Percentiles rank a stretch among this genome's conserved stretches.
Evolutionary conservation across 352 stramenopile species (phyloP).

Genomic region (Hyphochytrium catenoides): DNA sequence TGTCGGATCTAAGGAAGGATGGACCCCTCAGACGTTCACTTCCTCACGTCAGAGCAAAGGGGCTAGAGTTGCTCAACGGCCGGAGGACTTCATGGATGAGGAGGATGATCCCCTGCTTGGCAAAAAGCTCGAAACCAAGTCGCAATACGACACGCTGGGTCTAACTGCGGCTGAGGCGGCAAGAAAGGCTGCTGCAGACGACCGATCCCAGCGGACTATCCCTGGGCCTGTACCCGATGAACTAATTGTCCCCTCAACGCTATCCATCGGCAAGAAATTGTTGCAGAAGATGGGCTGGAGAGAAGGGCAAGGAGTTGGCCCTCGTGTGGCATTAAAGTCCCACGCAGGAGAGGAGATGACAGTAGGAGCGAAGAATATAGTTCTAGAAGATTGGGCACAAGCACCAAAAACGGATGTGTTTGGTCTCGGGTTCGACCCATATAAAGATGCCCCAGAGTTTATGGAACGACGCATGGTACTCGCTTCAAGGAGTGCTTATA

Average conservation of each 20-base stretch:
- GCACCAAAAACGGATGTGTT: slow-evolving; percentile 42
- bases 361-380: slow-evolving; percentile 14
- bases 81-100: slow-evolving; percentile 82
- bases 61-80: slow-evolving; percentile 20
- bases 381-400: slow-evolving; percentile 21
- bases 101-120: slow-evolving; percentile 70
- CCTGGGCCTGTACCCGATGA: slow-evolving; percentile 30
- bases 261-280: slow-evolving; percentile 52
- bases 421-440: slow-evolving; percentile 47
- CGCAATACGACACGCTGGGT: slow-evolving; percentile 24
- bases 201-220: too few relatives aligned
- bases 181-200: slow-evolving; percentile 3
- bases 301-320: slow-evolving; percentile 59
- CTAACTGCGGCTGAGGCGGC: slow-evolving; percentile 7
- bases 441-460: slow-evolving; percentile 40
- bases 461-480: too few relatives aligned
- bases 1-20: slow-evolving; percentile 67
- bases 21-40: slow-evolving; percentile 43
- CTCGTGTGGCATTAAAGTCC: slow-evolving; percentile 3
- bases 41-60: slow-evolving; percentile 27
- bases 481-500: too few relatives aligned
- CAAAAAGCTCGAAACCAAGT: slow-evolving; percentile 32
- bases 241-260: slow-evolving; percentile 30
- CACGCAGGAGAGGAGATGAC: slow-evolving; percentile 1
- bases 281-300: slow-evolving; percentile 71